These are phyloP conservation scores for Ascochyta viciae-villosae DNA, from an alignment of 2,329 filamentous ascomycete genomes.

Conservation along the genomic window DNA sequence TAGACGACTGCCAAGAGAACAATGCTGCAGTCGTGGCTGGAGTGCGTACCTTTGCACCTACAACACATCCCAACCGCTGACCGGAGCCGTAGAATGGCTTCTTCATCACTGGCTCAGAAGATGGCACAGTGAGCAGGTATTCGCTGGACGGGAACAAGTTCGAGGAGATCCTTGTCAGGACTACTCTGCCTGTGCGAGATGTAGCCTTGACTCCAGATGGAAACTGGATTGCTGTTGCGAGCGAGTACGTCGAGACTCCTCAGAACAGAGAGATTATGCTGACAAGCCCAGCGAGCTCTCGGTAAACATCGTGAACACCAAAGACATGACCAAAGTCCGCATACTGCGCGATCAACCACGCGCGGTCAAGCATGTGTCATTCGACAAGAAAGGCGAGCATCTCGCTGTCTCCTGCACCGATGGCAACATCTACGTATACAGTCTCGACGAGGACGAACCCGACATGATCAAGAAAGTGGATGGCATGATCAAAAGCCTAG, in stretches of 20 bases:
- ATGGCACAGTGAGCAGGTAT: constrained; percentile 95
- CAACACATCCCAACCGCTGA: constrained; percentile 24
- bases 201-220: constrained; percentile 81
- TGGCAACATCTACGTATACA: constrained; percentile 90
- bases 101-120: constrained; percentile 89
- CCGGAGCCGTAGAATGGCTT: constrained; percentile 67
- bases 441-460: constrained; percentile 77
- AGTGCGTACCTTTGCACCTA: constrained; percentile 48
- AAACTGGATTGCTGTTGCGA: constrained; percentile 93
- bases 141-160: constrained; percentile 76
- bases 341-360: constrained; percentile 83
- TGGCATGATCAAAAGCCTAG: constrained; percentile 79
- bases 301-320: constrained; percentile 85
- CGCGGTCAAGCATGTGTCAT: constrained; percentile 89
- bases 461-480: constrained; percentile 84
- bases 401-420: constrained; percentile 86
- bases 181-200: constrained; percentile 85
- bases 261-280: constrained; percentile 20
- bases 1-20: constrained; percentile 89
- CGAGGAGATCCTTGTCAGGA: constrained; percentile 82
- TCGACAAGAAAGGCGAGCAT: constrained; percentile 79
- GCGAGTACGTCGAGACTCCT: constrained; percentile 67
- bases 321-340: constrained; percentile 77
- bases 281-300: constrained; percentile 70
- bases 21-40: constrained; percentile 80